Evolutionary conservation across 495 filamentous ascomycete species (phyloP).

Genomic region (Pseudevernia furfuracea): DNA sequence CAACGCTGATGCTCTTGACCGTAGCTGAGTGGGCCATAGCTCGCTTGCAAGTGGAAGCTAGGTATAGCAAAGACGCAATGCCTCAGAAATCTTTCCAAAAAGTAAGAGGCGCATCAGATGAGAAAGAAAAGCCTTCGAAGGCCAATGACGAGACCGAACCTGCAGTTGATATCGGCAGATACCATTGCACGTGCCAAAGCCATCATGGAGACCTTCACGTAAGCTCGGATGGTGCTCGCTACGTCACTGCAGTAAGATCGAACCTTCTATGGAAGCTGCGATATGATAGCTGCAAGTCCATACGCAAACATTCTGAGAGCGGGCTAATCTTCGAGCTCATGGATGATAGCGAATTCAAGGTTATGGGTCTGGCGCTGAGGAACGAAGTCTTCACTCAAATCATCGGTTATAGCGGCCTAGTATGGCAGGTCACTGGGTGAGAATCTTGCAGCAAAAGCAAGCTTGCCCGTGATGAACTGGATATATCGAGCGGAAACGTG

Average conservation of each 20-base stretch:
- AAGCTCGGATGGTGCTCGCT: conserved; percentile 13
- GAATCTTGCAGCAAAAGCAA: neutral
- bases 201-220: conserved; percentile 17
- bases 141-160: neutral
- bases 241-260: conserved; percentile 11
- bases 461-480: neutral
- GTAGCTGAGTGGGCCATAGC: conserved; percentile 28
- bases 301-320: conserved; percentile 7
- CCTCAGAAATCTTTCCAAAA: neutral
- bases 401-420: conserved; percentile 26
- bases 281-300: conserved; percentile 8
- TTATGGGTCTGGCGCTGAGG: conserved; percentile 19
- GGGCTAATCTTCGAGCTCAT: conserved; percentile 6
- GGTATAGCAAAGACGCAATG: conserved; percentile 1
- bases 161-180: conserved; percentile 4
- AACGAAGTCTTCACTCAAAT: conserved; percentile 29
- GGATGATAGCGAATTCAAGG: conserved; percentile 11
- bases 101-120: neutral
- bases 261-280: conserved; percentile 10
- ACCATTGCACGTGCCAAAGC: conserved; percentile 18
- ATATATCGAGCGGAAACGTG: neutral
- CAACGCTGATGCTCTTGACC: neutral
- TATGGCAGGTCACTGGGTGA: conserved; percentile 25
- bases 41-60: conserved; percentile 25
- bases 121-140: neutral